Evolutionary conservation across 345 rosid species (phyloP).

Genomic region (Pugionium dolabratum): DNA sequence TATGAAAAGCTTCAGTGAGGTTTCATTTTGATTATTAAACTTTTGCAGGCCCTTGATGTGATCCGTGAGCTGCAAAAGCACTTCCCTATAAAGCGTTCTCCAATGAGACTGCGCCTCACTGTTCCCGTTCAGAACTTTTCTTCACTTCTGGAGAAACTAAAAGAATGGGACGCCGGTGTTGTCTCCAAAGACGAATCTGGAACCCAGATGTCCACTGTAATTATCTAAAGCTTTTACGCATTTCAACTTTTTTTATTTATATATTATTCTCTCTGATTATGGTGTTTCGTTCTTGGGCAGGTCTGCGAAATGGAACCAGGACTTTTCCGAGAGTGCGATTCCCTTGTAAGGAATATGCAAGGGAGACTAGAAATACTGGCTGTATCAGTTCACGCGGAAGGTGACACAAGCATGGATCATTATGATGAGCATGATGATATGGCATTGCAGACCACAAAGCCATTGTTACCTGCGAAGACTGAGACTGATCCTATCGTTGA

Average conservation of each 20-base stretch:
- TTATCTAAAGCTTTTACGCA: slow-evolving; percentile 33
- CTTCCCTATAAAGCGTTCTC: slow-evolving; percentile 88
- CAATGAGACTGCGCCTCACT: slow-evolving; percentile 78
- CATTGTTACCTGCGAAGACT: slow-evolving; percentile 41
- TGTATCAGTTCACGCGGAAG: slow-evolving; percentile 84
- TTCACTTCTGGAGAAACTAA: slow-evolving; percentile 61
- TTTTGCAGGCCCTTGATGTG: slow-evolving; percentile 78
- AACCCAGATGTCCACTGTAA: slow-evolving; percentile 69
- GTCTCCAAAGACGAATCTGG: slow-evolving; percentile 78
- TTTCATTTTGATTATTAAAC: slow-evolving; percentile 9
- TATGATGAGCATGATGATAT: slow-evolving; percentile 70
- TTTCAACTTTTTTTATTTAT: not conserved
- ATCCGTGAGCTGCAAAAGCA: slow-evolving; percentile 94
- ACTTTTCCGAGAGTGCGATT: slow-evolving; percentile 76
- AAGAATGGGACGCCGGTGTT: slow-evolving; percentile 61
- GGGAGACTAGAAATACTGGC: slow-evolving; percentile 92
- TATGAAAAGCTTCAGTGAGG: not conserved
- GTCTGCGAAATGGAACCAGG: slow-evolving; percentile 87
- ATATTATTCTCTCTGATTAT: not conserved
- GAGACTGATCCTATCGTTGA: slow-evolving; percentile 40
- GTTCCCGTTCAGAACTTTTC: slow-evolving; percentile 49
- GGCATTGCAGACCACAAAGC: slow-evolving; percentile 37
- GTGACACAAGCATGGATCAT: slow-evolving; percentile 77
- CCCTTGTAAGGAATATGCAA: slow-evolving; percentile 69
- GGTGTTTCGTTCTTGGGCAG: slow-evolving; percentile 44